Percentiles rank a stretch among this genome's conserved stretches.
These are phyloP conservation scores for Magnusiomyces tetraspermus DNA, from an alignment of 1,139 yeast genomes.

Conservation along the genomic window DNA sequence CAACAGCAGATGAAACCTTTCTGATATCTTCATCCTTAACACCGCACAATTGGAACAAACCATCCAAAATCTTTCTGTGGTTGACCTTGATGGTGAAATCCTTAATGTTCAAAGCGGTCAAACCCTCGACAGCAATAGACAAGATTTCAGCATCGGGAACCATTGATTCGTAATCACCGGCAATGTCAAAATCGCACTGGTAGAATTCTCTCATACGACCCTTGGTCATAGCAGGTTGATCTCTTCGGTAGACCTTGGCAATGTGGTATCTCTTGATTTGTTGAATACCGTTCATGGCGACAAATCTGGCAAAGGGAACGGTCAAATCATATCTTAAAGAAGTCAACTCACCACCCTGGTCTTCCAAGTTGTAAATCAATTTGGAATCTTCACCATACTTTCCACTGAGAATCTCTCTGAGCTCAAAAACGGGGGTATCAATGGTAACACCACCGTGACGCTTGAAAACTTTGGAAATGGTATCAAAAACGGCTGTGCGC, in stretches of 20 bases:
- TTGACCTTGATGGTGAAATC: conserved; percentile 88
- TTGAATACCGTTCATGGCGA: conserved; percentile 87
- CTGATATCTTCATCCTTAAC: conserved; percentile 90
- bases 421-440: conserved; percentile 95
- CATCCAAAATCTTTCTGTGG: conserved; percentile 92
- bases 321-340: conserved; percentile 93
- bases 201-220: conserved; percentile 99
- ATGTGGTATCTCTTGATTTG: conserved; percentile 89
- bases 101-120: conserved; percentile 67
- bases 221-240: conserved; percentile 98
- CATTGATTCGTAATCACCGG: conserved; percentile 87
- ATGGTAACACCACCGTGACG: conserved; percentile 97
- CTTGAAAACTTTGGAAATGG: conserved; percentile 37
- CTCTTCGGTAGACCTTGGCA: conserved; percentile 96
- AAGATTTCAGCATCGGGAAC: conserved; percentile 91
- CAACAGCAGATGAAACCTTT: conserved; percentile 89
- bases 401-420: conserved; percentile 89
- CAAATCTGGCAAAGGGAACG: conserved; percentile 94
- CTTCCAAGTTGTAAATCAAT: conserved; percentile 87
- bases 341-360: conserved; percentile 96
- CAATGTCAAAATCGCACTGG: conserved; percentile 96
- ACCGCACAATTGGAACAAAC: conserved; percentile 91
- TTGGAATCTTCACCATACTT: conserved; percentile 98
- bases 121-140: conserved; percentile 73
- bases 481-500: conserved; percentile 73